Evolutionary conservation across 1,284 basidiomycete genomes (phyloP).

Genomic region (Cryptococcus neoformans): DNA sequence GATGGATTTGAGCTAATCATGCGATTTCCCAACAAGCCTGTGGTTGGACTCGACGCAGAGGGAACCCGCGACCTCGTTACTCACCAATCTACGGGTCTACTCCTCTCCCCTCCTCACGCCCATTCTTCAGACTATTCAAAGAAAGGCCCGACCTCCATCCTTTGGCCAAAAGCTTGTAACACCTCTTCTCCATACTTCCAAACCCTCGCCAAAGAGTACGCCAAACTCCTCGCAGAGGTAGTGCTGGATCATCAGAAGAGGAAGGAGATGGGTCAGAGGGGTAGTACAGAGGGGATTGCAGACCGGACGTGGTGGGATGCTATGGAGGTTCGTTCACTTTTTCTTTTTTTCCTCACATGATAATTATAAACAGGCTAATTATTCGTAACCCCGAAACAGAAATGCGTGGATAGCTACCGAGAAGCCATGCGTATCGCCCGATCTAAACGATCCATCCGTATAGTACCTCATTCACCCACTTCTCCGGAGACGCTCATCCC

Average conservation of each 20-base stretch:
- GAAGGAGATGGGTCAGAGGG: slow-evolving; percentile 50
- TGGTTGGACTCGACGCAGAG: slow-evolving; percentile 58
- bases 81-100: slow-evolving; percentile 52
- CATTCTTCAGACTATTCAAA: not conserved
- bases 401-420: slow-evolving; percentile 55
- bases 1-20: not conserved
- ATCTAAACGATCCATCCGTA: slow-evolving; percentile 3
- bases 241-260: slow-evolving; percentile 45
- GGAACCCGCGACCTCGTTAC: slow-evolving; percentile 58
- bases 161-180: slow-evolving; percentile 45
- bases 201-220: slow-evolving; percentile 50
- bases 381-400: slow-evolving; percentile 13
- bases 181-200: slow-evolving; percentile 43
- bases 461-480: slow-evolving; percentile 6
- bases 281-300: slow-evolving; percentile 39
- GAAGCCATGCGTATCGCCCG: slow-evolving; percentile 42
- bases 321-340: slow-evolving; percentile 49
- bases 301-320: slow-evolving; percentile 56
- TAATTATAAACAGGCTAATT: not conserved
- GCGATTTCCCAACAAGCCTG: slow-evolving; percentile 40
- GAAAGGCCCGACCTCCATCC: not conserved
- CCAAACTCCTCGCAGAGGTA: slow-evolving; percentile 48
- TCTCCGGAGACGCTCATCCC: not conserved
- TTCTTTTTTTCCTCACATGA: not conserved
- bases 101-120: slow-evolving; percentile 28